phyloP scores from a whole-genome alignment of 2,329 filamentous ascomycete genomes.

The Corinectria fuckeliana region DNA sequence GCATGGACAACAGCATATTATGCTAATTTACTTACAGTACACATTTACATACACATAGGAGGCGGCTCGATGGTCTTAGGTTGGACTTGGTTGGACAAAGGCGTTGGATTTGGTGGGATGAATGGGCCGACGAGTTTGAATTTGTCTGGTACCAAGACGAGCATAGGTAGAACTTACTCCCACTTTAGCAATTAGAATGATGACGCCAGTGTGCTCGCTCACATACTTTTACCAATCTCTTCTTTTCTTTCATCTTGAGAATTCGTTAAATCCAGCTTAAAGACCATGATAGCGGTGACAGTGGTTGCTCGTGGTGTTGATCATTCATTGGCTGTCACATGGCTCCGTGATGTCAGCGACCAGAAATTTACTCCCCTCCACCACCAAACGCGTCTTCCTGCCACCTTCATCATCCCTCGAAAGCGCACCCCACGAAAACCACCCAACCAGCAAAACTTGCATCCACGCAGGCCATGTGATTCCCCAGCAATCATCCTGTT shows the following conservation, averaged over 20 bases:
- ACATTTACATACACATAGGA: constrained; percentile 6
- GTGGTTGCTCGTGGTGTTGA: too few relatives aligned
- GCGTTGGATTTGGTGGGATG: constrained; percentile 9
- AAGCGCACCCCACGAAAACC: constrained; percentile 13
- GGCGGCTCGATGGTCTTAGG: neutral
- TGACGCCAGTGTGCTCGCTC: neutral
- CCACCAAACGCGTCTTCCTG: constrained; percentile 33
- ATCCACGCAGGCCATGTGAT: constrained; percentile 30
- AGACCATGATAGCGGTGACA: too few relatives aligned
- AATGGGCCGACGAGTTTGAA: neutral
- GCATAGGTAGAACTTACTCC: constrained; percentile 10
- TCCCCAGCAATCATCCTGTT: neutral
- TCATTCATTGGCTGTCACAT: constrained; percentile 12
- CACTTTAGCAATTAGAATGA: constrained; percentile 1
- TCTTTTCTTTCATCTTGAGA: too few relatives aligned
- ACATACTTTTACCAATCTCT: too few relatives aligned
- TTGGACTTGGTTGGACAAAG: constrained; percentile 5
- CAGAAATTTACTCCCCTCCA: constrained; percentile 28
- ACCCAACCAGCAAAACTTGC: constrained; percentile 5
- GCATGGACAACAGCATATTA: neutral
- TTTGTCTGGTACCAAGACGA: neutral
- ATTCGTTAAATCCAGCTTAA: too few relatives aligned
- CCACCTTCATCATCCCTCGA: constrained; percentile 21
- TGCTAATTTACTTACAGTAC: constrained; percentile 4
- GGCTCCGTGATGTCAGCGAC: constrained; percentile 32